A percentile compares a stretch with the other conserved stretches of the same genome.
phyloP scores from a whole-genome alignment of 441 rosid species.

The Dalechampia spathulata region DNA sequence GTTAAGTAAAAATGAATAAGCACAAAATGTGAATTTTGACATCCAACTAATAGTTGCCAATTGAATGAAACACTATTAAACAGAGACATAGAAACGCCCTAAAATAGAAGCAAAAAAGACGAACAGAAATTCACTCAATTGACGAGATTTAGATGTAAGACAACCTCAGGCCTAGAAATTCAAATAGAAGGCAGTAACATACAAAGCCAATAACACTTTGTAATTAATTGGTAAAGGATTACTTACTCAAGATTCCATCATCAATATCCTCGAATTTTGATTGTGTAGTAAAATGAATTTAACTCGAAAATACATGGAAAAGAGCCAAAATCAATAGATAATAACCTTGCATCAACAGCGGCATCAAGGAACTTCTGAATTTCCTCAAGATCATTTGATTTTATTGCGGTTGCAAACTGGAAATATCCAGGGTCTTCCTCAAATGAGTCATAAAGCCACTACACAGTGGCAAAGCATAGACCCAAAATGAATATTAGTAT shows the following conservation, averaged over 20 bases:
- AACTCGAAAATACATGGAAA: slow-evolving; percentile 6
- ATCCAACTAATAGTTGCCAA: not conserved
- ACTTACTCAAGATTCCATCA: slow-evolving; percentile 1
- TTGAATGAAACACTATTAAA: not conserved
- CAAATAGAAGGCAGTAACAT: not conserved
- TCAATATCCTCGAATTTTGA: not conserved
- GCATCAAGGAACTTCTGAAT: slow-evolving; percentile 84
- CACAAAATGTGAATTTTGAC: not conserved
- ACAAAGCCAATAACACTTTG: not conserved
- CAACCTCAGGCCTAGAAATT: not conserved
- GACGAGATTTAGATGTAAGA: not conserved
- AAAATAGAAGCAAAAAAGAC: not conserved
- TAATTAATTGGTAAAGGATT: not conserved
- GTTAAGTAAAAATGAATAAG: not conserved
- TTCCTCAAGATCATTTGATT: slow-evolving; percentile 84
- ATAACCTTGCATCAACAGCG: slow-evolving; percentile 76
- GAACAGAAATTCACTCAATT: not conserved
- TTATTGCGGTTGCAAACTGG: slow-evolving; percentile 82
- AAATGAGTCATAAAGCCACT: slow-evolving; percentile 72
- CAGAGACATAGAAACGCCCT: not conserved
- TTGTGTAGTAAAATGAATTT: not conserved
- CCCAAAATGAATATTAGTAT: slow-evolving; percentile 2
- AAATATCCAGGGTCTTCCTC: slow-evolving; percentile 72
- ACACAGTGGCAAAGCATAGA: slow-evolving; percentile 21
- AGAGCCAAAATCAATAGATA: slow-evolving; percentile 18